Percentiles rank a stretch among this genome's conserved stretches.
Evolutionary conservation across 2,329 filamentous ascomycete genomes (phyloP).

Genomic region (Juglanconis oblonga): DNA sequence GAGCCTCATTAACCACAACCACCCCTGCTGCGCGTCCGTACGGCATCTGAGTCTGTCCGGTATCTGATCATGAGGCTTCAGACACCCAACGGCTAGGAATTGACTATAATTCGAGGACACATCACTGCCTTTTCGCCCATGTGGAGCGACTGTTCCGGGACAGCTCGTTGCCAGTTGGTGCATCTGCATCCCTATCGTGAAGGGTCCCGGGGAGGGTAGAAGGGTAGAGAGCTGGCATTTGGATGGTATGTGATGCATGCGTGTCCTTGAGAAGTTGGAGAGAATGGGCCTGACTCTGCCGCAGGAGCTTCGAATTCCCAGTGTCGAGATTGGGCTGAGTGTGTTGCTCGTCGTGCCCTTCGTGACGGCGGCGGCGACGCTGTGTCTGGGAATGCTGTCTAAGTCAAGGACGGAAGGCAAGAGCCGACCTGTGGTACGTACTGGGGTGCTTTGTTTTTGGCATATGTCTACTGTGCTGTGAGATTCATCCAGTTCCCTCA

Average conservation of each 20-base stretch:
- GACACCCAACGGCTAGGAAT: background rate
- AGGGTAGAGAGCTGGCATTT: too few relatives aligned
- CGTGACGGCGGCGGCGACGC: background rate
- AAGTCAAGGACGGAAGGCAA: background rate
- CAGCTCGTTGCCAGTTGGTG: background rate
- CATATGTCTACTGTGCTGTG: background rate
- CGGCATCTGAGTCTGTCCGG: background rate
- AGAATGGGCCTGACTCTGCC: background rate
- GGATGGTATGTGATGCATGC: too few relatives aligned
- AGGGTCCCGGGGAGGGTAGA: too few relatives aligned
- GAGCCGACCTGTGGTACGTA: background rate
- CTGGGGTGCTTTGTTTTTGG: background rate
- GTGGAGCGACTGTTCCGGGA: background rate
- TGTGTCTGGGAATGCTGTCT: background rate
- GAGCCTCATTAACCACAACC: slow-evolving; percentile 4
- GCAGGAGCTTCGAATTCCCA: background rate
- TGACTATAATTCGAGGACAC: background rate
- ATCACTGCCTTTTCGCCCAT: background rate
- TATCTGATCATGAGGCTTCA: slow-evolving; percentile 9
- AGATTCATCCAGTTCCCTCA: too few relatives aligned
- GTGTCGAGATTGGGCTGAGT: background rate
- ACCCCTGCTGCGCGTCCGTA: slow-evolving; percentile 7
- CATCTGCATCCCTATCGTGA: background rate
- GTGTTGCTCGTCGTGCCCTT: background rate
- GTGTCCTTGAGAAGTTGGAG: too few relatives aligned